Conservation (phyloP, 2,329 filamentous ascomycete genomes). For the Lasiodiplodia gonubiensis region DNA sequence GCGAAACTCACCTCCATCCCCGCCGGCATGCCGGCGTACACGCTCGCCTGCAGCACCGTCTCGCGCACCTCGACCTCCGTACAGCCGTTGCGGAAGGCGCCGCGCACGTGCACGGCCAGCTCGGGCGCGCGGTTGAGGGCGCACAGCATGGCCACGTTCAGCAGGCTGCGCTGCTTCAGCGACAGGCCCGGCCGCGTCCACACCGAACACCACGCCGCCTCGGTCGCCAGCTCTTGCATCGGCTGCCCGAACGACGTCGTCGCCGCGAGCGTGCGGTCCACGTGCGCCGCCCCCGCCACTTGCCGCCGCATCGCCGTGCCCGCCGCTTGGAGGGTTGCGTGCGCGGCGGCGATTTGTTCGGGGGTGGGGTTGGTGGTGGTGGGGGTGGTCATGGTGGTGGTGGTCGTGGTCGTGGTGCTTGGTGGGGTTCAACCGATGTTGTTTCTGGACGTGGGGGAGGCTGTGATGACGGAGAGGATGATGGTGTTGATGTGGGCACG, state of each 20-base stretch:
- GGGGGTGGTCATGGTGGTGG: background rate
- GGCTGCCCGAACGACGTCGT: constrained; percentile 64
- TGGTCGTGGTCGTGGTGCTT: background rate
- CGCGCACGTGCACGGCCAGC: constrained; percentile 58
- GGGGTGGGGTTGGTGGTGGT: background rate
- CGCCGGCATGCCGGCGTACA: constrained; percentile 61
- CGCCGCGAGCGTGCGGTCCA: constrained; percentile 62
- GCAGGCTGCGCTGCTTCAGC: constrained; percentile 41
- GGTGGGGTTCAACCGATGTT: background rate
- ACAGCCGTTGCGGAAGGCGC: constrained; percentile 65
- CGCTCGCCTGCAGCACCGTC: constrained; percentile 57
- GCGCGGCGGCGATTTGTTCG: background rate
- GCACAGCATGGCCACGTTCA: constrained; percentile 70
- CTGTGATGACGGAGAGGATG: background rate
- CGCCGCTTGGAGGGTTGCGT: background rate
- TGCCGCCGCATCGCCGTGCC: background rate
- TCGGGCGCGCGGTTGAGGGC: constrained; percentile 65
- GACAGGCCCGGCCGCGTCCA: constrained; percentile 64
- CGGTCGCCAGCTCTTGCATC: constrained; percentile 67
- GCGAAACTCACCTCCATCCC: constrained; percentile 56
- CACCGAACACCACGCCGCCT: constrained; percentile 67
- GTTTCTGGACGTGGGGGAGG: background rate
- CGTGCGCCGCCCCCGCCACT: constrained; percentile 55
- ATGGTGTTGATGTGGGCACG: background rate
- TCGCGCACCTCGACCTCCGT: constrained; percentile 49